Base-by-base conservation (phyloP, 345 rosid genomes). In the Salix dunnii region DNA sequence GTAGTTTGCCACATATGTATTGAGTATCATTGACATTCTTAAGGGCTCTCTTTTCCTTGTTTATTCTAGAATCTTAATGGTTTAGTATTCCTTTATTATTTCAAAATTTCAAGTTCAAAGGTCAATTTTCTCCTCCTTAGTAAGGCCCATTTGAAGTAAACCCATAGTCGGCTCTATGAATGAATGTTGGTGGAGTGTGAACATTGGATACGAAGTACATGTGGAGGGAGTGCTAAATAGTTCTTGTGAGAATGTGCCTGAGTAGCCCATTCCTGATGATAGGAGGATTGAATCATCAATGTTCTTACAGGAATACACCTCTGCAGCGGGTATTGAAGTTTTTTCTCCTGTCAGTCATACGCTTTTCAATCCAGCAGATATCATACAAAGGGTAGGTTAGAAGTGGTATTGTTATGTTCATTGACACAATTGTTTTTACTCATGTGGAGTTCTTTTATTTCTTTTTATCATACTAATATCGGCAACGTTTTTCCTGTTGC, bases 311-410 rank as follows among this genome's bases (percentile, higher is more conserved):
- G 85, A 79, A 55, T 88, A 84, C 82, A 90, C 96, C 66, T 81
- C 90, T 73, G 74, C 89, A 20, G 84, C 82, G 40, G 92, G 97
- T 77, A 83, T 95, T 48, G 97, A 92, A 79, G 85, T 89, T 74
- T 90, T 89, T 79, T 91, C 93, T 49, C 97, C 99, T 14, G 97
- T 93, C 82, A 95, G 96, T 72, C 97, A 95, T 72, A 92, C 97
- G 23, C 89, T 95, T 23, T 95, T 90, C 80, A 84, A 90, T 81
- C 99, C 99, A 20, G 85, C 86, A 0, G 84, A 90, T 74, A 86
- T 95, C 23, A 85, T 95, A 60, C 71, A 80, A 71, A 89, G 88
- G 88, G 97, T 94, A 75, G 77, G 83, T 35, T 25, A 69, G 36
- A 14, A 73, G n/a, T 67, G 53, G 0, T 70, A 48, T 35, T 36